Evolutionary conservation across 2,329 filamentous ascomycete genomes (phyloP).

Genomic region (Sphaceloma murrayae): DNA sequence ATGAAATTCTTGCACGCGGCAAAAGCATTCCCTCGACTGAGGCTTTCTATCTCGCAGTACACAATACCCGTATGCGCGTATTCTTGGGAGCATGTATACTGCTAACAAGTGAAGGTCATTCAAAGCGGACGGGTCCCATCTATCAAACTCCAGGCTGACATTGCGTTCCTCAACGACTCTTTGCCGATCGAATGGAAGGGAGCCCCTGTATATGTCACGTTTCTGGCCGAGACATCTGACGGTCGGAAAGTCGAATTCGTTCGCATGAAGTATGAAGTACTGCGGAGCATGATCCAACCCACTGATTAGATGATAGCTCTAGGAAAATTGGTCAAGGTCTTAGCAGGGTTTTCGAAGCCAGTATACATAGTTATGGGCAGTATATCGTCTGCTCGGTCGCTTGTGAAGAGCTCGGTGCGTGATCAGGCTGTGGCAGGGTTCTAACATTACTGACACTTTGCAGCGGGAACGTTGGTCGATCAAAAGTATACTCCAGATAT

Average conservation of each 20-base stretch:
- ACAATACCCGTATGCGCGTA: conserved; percentile 38
- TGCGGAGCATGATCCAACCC: background rate
- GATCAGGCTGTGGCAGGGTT: too few species aligned
- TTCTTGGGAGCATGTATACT: conserved; percentile 19
- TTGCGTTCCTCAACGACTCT: conserved; percentile 63
- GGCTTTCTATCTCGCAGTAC: conserved; percentile 44
- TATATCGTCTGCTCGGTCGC: conserved; percentile 60
- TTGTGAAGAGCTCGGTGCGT: conserved; percentile 70
- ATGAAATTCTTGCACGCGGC: conserved; percentile 56
- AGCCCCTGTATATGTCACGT: conserved; percentile 59
- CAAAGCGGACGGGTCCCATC: conserved; percentile 39
- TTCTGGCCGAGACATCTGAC: conserved; percentile 62
- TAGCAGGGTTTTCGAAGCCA: conserved; percentile 50
- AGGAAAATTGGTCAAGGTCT: conserved; percentile 54
- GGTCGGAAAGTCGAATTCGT: conserved; percentile 61
- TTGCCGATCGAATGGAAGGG: conserved; percentile 52
- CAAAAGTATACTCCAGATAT: too few species aligned
- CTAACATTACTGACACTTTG: background rate
- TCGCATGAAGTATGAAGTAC: conserved; percentile 42
- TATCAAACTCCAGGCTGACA: conserved; percentile 54
- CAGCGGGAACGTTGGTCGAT: conserved; percentile 48
- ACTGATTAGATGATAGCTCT: conserved; percentile 40
- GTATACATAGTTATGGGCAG: conserved; percentile 46
- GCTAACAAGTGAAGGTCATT: conserved; percentile 24
- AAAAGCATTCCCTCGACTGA: conserved; percentile 60